Evolutionary conservation across 805 yeast species (phyloP).

Genomic region (Wickerhamomyces ciferrii): DNA sequence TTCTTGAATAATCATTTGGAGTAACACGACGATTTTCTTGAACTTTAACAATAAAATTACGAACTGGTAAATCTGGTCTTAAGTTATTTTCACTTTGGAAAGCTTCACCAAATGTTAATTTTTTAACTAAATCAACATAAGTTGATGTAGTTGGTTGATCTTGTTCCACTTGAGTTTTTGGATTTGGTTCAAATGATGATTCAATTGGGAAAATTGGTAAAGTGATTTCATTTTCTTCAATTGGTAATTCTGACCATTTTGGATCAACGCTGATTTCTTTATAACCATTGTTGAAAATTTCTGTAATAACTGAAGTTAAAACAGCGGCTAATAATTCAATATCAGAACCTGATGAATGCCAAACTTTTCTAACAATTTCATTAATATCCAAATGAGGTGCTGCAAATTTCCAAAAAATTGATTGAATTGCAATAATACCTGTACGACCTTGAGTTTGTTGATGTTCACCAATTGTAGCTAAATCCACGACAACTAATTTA

Average conservation of each 20-base stretch:
- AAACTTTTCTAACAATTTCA: constrained; percentile 68
- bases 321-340: constrained; percentile 76
- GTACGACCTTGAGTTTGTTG: constrained; percentile 76
- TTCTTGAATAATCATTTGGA: constrained; percentile 83
- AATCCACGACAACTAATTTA: constrained; percentile 54
- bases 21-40: constrained; percentile 90
- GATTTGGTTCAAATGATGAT: constrained; percentile 61
- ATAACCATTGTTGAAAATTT: constrained; percentile 41
- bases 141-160: constrained; percentile 37
- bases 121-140: constrained; percentile 54
- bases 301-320: constrained; percentile 58
- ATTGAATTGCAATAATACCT: constrained; percentile 66
- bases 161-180: constrained; percentile 36
- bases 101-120: constrained; percentile 78
- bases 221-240: constrained; percentile 29
- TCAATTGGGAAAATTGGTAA: constrained; percentile 55
- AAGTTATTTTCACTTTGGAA: constrained; percentile 49
- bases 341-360: constrained; percentile 76
- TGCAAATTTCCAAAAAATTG: constrained; percentile 73
- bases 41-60: constrained; percentile 83
- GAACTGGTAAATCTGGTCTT: constrained; percentile 87
- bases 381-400: constrained; percentile 54
- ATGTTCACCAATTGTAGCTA: constrained; percentile 55
- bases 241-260: constrained; percentile 20
- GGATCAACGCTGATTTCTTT: constrained; percentile 27